Conservation (phyloP, 371 early-diverging fungal species). For the Apophysomyces ossiformis region DNA sequence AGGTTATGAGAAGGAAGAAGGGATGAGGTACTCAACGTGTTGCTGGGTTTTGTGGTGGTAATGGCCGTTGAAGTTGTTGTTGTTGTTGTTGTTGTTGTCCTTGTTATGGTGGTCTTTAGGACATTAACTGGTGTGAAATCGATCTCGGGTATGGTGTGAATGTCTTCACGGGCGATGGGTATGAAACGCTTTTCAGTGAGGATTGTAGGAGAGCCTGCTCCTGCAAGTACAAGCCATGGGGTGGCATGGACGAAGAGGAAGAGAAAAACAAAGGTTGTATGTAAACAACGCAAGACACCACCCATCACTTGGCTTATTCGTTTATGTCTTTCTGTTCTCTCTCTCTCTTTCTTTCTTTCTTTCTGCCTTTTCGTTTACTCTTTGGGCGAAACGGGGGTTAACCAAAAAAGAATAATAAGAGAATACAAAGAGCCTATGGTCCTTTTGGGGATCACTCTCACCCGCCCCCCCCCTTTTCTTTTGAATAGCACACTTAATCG, state of each 20-base stretch:
- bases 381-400: no score
- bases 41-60: not conserved
- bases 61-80: not conserved
- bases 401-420: no score
- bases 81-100: not conserved
- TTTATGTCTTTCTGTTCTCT: no score
- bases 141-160: conserved; percentile 1
- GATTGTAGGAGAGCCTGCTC: conserved; percentile 7
- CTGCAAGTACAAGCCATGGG: not conserved
- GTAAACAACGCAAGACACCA: conserved; percentile 4
- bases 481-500: no score
- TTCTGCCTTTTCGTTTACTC: no score
- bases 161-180: conserved; percentile 10
- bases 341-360: no score
- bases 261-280: not conserved
- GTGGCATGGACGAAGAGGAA: not conserved
- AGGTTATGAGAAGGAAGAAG: not conserved
- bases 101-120: not conserved
- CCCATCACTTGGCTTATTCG: not conserved
- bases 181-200: not conserved
- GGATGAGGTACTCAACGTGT: not conserved
- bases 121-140: not conserved
- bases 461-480: no score
- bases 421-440: no score
- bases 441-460: no score